These are phyloP conservation scores for Sporothrix schenckii DNA, from an alignment of 2,329 filamentous ascomycete species.

Conservation along the genomic window DNA sequence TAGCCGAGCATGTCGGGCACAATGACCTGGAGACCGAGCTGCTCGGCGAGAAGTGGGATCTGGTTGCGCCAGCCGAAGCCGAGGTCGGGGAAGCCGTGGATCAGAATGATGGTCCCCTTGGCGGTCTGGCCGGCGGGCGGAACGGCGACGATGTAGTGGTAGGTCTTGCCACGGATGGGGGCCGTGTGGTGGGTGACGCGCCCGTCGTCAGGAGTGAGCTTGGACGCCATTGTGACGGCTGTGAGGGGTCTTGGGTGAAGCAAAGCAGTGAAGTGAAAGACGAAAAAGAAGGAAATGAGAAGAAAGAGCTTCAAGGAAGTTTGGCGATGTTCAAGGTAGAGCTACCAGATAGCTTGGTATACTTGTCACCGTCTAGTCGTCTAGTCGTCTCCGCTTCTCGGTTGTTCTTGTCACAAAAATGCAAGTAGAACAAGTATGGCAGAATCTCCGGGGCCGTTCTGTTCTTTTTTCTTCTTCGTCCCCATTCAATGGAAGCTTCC, in stretches of 20 bases:
- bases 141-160: conserved; percentile 62
- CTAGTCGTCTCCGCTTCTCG: neutral
- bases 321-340: neutral
- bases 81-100: conserved; percentile 84
- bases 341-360: neutral
- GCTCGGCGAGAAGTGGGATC: conserved; percentile 72
- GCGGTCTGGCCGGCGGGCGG: conserved; percentile 49
- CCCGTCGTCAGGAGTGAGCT: conserved; percentile 67
- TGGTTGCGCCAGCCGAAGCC: conserved; percentile 88
- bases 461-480: neutral
- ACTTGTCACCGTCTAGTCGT: neutral
- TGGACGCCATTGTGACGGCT: conserved; percentile 50
- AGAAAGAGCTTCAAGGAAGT: neutral
- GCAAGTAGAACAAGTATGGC: neutral
- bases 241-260: neutral
- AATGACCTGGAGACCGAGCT: conserved; percentile 75
- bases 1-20: conserved; percentile 88
- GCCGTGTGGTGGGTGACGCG: conserved; percentile 67
- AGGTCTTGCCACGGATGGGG: conserved; percentile 68
- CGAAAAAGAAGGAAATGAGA: neutral
- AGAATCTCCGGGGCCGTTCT: neutral
- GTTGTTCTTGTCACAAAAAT: neutral
- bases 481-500: neutral
- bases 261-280: neutral
- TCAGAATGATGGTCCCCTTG: conserved; percentile 44